Conservation (phyloP, 257 asterid species). For the Ligustrum vulgare region DNA sequence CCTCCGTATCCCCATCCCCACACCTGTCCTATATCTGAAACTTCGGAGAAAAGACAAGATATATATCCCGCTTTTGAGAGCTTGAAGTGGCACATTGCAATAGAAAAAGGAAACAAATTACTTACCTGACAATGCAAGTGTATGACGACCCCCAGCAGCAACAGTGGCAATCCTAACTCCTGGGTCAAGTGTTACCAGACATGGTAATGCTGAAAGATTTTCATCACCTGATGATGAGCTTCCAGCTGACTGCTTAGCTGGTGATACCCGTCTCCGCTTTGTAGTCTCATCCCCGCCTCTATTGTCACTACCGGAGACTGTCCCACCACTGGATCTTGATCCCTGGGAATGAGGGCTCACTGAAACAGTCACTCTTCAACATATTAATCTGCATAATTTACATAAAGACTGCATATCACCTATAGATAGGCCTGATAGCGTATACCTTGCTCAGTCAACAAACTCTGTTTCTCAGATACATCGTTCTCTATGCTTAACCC, state of each 20-base stretch:
- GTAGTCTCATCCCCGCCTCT: slow-evolving; percentile 76
- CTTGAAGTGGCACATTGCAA: slow-evolving; percentile 12
- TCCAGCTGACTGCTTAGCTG: slow-evolving; percentile 72
- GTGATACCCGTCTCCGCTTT: slow-evolving; percentile 78
- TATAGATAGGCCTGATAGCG: slow-evolving; percentile 28
- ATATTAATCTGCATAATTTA: slow-evolving; percentile 40
- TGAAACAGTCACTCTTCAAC: slow-evolving; percentile 53
- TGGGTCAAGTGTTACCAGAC: slow-evolving; percentile 75
- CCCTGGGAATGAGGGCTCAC: slow-evolving; percentile 84
- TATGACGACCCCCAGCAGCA: slow-evolving; percentile 98
- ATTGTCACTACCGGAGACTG: slow-evolving; percentile 39
- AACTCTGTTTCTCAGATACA: slow-evolving; percentile 44
- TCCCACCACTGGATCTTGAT: slow-evolving; percentile 54
- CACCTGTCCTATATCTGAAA: slow-evolving; percentile 93
- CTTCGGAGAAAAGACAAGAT: slow-evolving; percentile 34
- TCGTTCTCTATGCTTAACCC: slow-evolving; percentile 58
- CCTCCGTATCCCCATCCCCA: slow-evolving; percentile 99
- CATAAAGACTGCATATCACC: slow-evolving; percentile 31
- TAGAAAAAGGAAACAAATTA: slow-evolving; percentile 19
- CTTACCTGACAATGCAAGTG: slow-evolving; percentile 86
- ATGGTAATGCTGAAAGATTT: slow-evolving; percentile 79
- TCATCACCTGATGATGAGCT: slow-evolving; percentile 77
- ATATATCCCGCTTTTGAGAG: slow-evolving; percentile 22
- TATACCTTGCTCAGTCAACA: slow-evolving; percentile 66
- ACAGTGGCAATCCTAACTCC: slow-evolving; percentile 77